These are phyloP conservation scores for Hyphodiscus hymeniophilus DNA, from an alignment of 495 filamentous ascomycete genomes.

Conservation along the genomic window DNA sequence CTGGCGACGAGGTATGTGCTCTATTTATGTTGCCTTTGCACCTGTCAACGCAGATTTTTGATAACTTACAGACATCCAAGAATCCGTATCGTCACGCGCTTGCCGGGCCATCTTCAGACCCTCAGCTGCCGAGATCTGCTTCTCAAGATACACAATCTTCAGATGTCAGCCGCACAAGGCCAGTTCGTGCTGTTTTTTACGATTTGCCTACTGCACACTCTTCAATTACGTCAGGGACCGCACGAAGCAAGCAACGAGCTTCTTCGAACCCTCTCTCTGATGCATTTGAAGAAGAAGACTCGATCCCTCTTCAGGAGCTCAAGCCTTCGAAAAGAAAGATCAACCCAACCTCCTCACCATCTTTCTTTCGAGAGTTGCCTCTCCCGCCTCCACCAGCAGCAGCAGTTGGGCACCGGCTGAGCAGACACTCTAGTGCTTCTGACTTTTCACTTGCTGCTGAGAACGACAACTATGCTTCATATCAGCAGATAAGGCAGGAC, in stretches of 20 bases:
- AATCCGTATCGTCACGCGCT: too few species aligned
- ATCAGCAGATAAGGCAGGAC: too few species aligned
- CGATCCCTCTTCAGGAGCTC: slow-evolving; percentile 15
- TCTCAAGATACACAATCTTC: background rate
- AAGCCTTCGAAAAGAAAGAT: background rate
- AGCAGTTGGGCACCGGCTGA: background rate
- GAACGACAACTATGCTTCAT: too few species aligned
- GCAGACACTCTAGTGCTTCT: too few species aligned
- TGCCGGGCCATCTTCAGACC: too few species aligned
- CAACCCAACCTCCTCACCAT: background rate
- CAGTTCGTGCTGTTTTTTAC: slow-evolving; percentile 15
- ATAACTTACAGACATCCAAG: too few species aligned
- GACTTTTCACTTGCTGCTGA: too few species aligned
- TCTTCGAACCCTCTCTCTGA: background rate
- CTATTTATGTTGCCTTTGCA: too few species aligned
- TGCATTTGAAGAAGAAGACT: background rate
- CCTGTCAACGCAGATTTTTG: too few species aligned
- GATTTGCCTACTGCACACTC: slow-evolving; percentile 16
- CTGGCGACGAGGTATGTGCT: too few species aligned
- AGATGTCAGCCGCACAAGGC: background rate
- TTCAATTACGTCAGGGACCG: slow-evolving; percentile 17
- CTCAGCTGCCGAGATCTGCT: background rate
- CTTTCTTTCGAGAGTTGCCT: background rate
- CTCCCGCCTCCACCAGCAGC: slow-evolving; percentile 2
- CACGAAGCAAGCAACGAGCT: background rate